These are phyloP conservation scores for Tylopilus cervinicoccineus DNA, from an alignment of 768 basidiomycete species.

Conservation along the genomic window DNA sequence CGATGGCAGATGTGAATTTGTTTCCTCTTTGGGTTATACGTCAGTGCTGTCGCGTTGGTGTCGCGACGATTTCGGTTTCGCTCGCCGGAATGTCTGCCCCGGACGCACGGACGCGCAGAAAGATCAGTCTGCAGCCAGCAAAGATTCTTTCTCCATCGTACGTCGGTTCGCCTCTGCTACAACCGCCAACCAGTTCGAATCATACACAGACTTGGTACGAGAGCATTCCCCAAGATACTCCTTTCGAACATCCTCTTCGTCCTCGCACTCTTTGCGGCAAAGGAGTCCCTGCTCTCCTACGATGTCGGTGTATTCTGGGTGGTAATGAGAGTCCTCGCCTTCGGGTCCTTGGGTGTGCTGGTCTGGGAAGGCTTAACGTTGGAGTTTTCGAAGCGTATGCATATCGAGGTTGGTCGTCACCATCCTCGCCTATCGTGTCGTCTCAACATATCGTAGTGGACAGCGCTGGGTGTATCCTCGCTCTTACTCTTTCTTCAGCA, in stretches of 20 bases:
- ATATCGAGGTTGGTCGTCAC: constrained; percentile 52
- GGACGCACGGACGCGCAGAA: constrained; percentile 63
- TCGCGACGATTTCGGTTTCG: neutral
- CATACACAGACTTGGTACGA: constrained; percentile 46
- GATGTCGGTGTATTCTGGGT: constrained; percentile 77
- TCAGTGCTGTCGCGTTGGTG: neutral
- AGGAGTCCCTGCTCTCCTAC: constrained; percentile 61
- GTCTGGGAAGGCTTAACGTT: constrained; percentile 57
- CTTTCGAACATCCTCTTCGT: constrained; percentile 63
- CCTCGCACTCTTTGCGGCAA: constrained; percentile 56
- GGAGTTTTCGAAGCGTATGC: constrained; percentile 48
- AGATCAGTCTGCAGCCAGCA: constrained; percentile 57
- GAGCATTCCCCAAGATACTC: constrained; percentile 51
- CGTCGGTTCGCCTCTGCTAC: constrained; percentile 21
- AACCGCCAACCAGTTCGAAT: constrained; percentile 1
- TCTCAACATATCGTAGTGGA: constrained; percentile 48
- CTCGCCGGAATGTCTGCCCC: constrained; percentile 49
- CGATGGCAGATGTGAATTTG: constrained; percentile 11
- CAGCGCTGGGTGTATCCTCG: constrained; percentile 64
- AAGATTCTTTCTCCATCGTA: constrained; percentile 54
- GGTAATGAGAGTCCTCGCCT: constrained; percentile 66
- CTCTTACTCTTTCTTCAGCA: constrained; percentile 66
- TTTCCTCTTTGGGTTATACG: constrained; percentile 16
- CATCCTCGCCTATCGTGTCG: constrained; percentile 1
- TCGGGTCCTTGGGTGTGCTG: constrained; percentile 62